Conservation (phyloP, 1,139 yeast genomes). For the Spathaspora sp. region DNA sequence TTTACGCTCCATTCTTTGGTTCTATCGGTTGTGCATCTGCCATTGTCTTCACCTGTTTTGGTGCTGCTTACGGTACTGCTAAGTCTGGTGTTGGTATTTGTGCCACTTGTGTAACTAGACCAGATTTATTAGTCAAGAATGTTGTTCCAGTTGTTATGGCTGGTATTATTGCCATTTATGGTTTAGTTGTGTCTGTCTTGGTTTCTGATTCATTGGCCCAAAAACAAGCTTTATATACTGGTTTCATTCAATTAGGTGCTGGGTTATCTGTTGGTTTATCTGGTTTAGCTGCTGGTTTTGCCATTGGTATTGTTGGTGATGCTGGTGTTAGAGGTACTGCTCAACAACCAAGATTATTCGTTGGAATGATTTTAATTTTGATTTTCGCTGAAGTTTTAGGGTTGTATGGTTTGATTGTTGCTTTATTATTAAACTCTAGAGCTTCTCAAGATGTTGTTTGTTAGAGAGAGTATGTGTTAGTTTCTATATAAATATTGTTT, state of each 20-base stretch:
- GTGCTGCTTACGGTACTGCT: constrained; percentile 99
- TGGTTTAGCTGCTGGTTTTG: constrained; percentile 95
- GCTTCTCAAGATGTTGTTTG: constrained; percentile 90
- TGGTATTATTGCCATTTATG: constrained; percentile 99
- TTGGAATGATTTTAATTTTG: constrained; percentile 88
- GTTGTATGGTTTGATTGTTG: constrained; percentile 95
- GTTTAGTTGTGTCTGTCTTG: constrained; percentile 93
- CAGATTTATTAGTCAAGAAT: constrained; percentile 86
- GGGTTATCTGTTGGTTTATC: constrained; percentile 98
- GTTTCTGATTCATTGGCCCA: constrained; percentile 89
- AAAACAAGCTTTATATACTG: constrained; percentile 83
- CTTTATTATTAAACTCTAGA: constrained; percentile 93
- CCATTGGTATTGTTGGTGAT: constrained; percentile 98
- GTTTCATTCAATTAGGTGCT: constrained; percentile 97
- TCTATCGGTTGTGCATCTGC: constrained; percentile 99
- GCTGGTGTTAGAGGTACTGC: constrained; percentile 96
- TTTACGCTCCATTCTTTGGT: constrained; percentile 91
- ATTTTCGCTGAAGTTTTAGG: constrained; percentile 99
- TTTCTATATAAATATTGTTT: background rate
- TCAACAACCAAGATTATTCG: constrained; percentile 96
- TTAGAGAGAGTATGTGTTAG: constrained; percentile 33
- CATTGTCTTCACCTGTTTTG: constrained; percentile 96
- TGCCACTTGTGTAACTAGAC: constrained; percentile 97
- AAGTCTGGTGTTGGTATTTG: constrained; percentile 99
- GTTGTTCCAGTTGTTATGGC: constrained; percentile 98